Evolutionary conservation across 768 basidiomycete species (phyloP).

Genomic region (Tricholoma hemisulphureum): DNA sequence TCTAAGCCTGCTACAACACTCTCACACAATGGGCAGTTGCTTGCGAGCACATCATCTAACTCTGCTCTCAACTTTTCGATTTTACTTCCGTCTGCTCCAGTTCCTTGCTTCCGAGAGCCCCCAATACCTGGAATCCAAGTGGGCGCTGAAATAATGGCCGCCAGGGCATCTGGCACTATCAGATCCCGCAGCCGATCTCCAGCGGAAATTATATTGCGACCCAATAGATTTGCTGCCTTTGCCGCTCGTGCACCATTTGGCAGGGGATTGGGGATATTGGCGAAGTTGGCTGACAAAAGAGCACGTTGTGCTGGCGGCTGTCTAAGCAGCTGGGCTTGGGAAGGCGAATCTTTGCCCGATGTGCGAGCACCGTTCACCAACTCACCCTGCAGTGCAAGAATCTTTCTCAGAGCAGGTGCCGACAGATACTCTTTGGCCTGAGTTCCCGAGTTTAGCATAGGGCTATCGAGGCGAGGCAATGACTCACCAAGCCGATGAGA

Average conservation of each 20-base stretch:
- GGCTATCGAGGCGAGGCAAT: neutral
- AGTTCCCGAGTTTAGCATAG: slow-evolving; percentile 12
- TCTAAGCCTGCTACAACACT: slow-evolving; percentile 83
- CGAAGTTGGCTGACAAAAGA: slow-evolving; percentile 75
- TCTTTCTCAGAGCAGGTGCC: slow-evolving; percentile 75
- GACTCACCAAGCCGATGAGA: slow-evolving; percentile 84
- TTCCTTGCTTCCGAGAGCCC: slow-evolving; percentile 46
- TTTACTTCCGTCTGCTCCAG: slow-evolving; percentile 57
- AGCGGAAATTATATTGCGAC: slow-evolving; percentile 80
- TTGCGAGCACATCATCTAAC: slow-evolving; percentile 85
- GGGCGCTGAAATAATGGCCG: slow-evolving; percentile 75
- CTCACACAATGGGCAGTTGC: slow-evolving; percentile 92
- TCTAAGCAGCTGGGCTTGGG: slow-evolving; percentile 30
- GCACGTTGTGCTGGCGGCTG: slow-evolving; percentile 57
- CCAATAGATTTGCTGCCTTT: slow-evolving; percentile 65
- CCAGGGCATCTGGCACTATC: slow-evolving; percentile 92
- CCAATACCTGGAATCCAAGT: slow-evolving; percentile 75
- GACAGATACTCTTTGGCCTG: slow-evolving; percentile 93
- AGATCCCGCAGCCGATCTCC: slow-evolving; percentile 89
- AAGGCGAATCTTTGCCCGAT: slow-evolving; percentile 28
- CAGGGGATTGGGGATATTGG: slow-evolving; percentile 45
- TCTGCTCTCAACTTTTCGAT: slow-evolving; percentile 75
- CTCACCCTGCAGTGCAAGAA: slow-evolving; percentile 82
- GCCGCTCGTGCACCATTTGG: slow-evolving; percentile 67
- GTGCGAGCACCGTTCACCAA: slow-evolving; percentile 55